Evolutionary conservation across 139 green algal species (phyloP), one percentile per base, ranked within the genome.

Genomic region (Picochlorum sp.): DNA sequence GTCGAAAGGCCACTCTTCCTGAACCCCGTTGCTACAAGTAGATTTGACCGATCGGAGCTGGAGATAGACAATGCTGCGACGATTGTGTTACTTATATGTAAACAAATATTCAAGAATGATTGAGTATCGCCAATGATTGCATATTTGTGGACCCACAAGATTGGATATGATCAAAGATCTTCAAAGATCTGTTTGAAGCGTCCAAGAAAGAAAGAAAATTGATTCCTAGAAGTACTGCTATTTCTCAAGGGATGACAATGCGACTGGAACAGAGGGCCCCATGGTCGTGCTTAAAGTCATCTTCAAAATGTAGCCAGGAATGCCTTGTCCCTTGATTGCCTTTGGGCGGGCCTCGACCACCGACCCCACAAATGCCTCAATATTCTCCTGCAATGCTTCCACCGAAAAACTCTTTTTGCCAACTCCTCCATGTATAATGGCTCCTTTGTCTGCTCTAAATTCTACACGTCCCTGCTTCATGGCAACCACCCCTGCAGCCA

Each of bases 371-470:
- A 94, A 67, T 1, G 77, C 73, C 7, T 51, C 75, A 3, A 81
- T 30, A 62, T 94, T 90, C 13, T 55, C 78, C 2, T 74, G 49
- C 73, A 93, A 67, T 13, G 78, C 44, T 4, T 65, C 51, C 16
- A 56, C 11, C 4, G 28, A 4, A 60, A 85, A 81, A 52, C 66
- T 71, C 10, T 72, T 64, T 73, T 82, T 88, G 52, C 89, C 89
- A 18, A 95, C 5, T 10, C 68, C 72, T 8, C 72, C 80, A 41
- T 95, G 90, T 24, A 97, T 65, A n/a, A 87, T 77, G 20, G 59
- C 82, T 13, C 78, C 80, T 44, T 81, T 83, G 63, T 94, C 85
- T 1, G 85, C 77, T n/a, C 83, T 74, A 76, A 88, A 97, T 77
- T 95, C 82, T n/a, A 94, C 74, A 4, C 78, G 69, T 15, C 90